A percentile compares a stretch with the other conserved stretches of the same genome.
Conservation (phyloP, 352 stramenopile genomes). For the Thalassiosira livingstoniorum region DNA sequence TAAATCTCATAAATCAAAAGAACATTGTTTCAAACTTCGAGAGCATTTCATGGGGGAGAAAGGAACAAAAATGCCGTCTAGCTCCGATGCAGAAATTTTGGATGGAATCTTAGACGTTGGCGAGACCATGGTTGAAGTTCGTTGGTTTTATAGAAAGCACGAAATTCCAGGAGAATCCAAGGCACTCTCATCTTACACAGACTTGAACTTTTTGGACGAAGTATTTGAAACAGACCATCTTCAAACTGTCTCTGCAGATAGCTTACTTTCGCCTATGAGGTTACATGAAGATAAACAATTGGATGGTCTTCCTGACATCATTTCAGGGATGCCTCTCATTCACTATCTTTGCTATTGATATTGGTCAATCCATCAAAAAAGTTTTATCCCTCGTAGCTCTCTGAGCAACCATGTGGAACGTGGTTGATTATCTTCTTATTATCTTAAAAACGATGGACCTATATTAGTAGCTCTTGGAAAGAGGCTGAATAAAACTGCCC, state of each 20-base stretch:
- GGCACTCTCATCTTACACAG: slow-evolving; percentile 24
- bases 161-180: slow-evolving; percentile 59
- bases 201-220: slow-evolving; percentile 56
- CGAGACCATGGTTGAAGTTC: slow-evolving; percentile 71
- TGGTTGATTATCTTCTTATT: slow-evolving; percentile 66
- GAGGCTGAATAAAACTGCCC: slow-evolving; percentile 12
- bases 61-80: neutral
- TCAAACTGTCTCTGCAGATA: slow-evolving; percentile 52
- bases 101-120: neutral
- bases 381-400: slow-evolving; percentile 75
- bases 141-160: slow-evolving; percentile 77
- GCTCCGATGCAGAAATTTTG: neutral
- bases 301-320: slow-evolving; percentile 9
- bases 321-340: slow-evolving; percentile 57
- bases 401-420: slow-evolving; percentile 47
- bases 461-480: slow-evolving; percentile 37
- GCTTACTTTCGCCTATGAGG: slow-evolving; percentile 65
- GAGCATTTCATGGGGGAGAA: slow-evolving; percentile 26
- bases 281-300: slow-evolving; percentile 36
- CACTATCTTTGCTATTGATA: slow-evolving; percentile 75
- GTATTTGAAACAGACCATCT: slow-evolving; percentile 84
- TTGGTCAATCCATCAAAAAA: slow-evolving; percentile 75
- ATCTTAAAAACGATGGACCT: slow-evolving; percentile 20
- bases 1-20: slow-evolving; percentile 54
- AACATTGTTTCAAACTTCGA: slow-evolving; percentile 44